phyloP scores from a whole-genome alignment of 2,329 filamentous ascomycete genomes.

The Akanthomyces uredinophilus region DNA sequence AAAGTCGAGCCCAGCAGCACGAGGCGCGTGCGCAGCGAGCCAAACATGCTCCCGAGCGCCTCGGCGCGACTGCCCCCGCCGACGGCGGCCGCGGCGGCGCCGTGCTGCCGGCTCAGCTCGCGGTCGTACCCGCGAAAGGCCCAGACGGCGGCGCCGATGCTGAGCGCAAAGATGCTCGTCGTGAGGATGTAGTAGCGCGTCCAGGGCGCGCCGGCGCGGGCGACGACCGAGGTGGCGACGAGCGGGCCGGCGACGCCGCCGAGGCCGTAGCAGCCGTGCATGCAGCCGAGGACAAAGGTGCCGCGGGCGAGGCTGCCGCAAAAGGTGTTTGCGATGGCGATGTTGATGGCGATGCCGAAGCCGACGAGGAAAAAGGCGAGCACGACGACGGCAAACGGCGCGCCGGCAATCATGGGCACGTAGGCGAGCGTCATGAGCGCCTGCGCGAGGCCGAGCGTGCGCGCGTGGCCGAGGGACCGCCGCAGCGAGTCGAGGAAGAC shows the following conservation, averaged over 20 bases:
- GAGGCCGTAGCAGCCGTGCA: slow-evolving; percentile 64
- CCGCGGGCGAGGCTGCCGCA: slow-evolving; percentile 48
- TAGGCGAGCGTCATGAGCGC: slow-evolving; percentile 59
- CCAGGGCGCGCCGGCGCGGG: slow-evolving; percentile 55
- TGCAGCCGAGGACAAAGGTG: slow-evolving; percentile 52
- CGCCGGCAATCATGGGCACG: slow-evolving; percentile 58
- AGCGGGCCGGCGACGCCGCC: slow-evolving; percentile 65
- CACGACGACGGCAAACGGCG: slow-evolving; percentile 66
- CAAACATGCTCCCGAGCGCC: slow-evolving; percentile 38
- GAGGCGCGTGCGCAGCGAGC: slow-evolving; percentile 47
- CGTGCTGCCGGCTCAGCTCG: slow-evolving; percentile 38
- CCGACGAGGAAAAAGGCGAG: slow-evolving; percentile 65
- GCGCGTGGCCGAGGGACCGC: slow-evolving; percentile 58
- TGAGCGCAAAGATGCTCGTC: slow-evolving; percentile 52
- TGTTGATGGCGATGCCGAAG: slow-evolving; percentile 50
- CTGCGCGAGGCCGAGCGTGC: slow-evolving; percentile 60
- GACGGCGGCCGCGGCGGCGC: slow-evolving; percentile 29
- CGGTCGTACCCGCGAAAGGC: slow-evolving; percentile 66
- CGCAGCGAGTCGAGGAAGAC: slow-evolving; percentile 62
- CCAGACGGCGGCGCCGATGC: slow-evolving; percentile 56
- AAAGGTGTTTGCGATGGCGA: slow-evolving; percentile 56
- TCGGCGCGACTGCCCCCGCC: slow-evolving; percentile 14
- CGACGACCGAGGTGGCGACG: slow-evolving; percentile 68
- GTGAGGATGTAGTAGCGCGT: slow-evolving; percentile 67
- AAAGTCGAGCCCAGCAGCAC: slow-evolving; percentile 73